Evolutionary conservation across 352 stramenopile species (phyloP).

Genomic region (Phytophthora crassamura): DNA sequence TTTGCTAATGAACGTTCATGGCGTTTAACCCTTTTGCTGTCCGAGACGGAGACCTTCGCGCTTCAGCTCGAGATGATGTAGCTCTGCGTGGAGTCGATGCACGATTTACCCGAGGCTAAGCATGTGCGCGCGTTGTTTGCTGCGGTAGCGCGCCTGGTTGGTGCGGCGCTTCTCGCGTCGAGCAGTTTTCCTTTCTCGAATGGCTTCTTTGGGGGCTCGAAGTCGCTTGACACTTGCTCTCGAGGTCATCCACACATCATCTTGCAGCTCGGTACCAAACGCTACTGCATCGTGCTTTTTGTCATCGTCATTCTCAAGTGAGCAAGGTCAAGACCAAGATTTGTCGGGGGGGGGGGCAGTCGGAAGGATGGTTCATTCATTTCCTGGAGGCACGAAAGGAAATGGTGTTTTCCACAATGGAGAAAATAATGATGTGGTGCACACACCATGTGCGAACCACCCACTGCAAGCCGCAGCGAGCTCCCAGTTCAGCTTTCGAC

Average conservation of each 20-base stretch:
- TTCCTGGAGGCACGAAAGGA: no score
- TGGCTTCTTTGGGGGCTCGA: constrained; percentile 1
- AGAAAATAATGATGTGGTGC: no score
- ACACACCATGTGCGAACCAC: no score
- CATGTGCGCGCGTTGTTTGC: constrained; percentile 7
- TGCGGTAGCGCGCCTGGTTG: constrained; percentile 34
- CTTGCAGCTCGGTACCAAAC: neutral
- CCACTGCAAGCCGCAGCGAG: no score
- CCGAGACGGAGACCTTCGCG: neutral
- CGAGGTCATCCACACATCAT: neutral
- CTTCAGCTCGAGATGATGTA: constrained; percentile 16
- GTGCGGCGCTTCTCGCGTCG: constrained; percentile 25
- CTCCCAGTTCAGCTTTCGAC: no score
- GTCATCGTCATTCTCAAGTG: no score
- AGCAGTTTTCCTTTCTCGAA: constrained; percentile 16
- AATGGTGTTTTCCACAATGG: no score
- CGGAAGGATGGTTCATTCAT: no score
- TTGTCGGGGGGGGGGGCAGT: no score
- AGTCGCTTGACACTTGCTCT: neutral
- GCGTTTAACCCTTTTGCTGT: constrained; percentile 5
- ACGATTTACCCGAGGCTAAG: neutral
- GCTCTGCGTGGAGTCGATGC: constrained; percentile 12
- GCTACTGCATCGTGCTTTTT: neutral
- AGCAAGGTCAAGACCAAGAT: no score
- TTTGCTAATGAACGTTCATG: constrained; percentile 18